Base-by-base conservation (phyloP, 2,329 filamentous ascomycete species). In the Thielaviopsis ethacetica region DNA sequence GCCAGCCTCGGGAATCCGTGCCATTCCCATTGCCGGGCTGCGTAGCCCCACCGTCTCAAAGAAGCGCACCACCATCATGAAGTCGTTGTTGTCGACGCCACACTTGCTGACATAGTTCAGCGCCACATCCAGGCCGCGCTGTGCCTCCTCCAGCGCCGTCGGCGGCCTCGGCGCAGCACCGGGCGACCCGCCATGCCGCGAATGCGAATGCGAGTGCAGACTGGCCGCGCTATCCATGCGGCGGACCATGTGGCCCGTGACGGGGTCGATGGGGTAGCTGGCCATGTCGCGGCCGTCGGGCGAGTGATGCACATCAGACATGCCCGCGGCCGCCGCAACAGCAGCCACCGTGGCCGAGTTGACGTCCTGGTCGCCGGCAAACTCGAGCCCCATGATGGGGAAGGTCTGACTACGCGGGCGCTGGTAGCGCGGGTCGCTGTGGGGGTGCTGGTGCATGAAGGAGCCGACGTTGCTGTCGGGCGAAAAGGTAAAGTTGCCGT, bases 391-490 rank as follows among this genome's bases (percentile, higher is more conserved):
- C 50, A 88, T 73, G 52, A 84, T 82, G 1, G 90, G 88, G 63
- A 95, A 90, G 0, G 89, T 95, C 69, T 94, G 89, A 68, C 88
- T 93, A 66, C 89, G 79, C 61, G 87, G 88, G 59, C 88, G 79
- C 65, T 86, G 84, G 63, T 84, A 82, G 65, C 81, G 81, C 57
- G 75, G 72, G 59, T 66, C 67, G 22, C 60, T 65, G 34, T 67
- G 72, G 0, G 68, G 4, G 26, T 27, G 26, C 26, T 27, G 26
- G 26, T 27, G 60, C 24, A 73, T 65, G 67, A 91, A 93, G 1
- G 82, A 79, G 57, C 83, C 84, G 3, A 78, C 76, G 60, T 82
- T 83, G 13, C 83, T 78, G 63, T 93, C 85, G 0, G 89, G 86
- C 0, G 85, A 87, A 68, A 93, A 89, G 58, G 73, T 76, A 67